Percentiles rank a stretch among this genome's conserved stretches.
Evolutionary conservation across 805 yeast genomes (phyloP).

Genomic region (Sungouiella blattae): DNA sequence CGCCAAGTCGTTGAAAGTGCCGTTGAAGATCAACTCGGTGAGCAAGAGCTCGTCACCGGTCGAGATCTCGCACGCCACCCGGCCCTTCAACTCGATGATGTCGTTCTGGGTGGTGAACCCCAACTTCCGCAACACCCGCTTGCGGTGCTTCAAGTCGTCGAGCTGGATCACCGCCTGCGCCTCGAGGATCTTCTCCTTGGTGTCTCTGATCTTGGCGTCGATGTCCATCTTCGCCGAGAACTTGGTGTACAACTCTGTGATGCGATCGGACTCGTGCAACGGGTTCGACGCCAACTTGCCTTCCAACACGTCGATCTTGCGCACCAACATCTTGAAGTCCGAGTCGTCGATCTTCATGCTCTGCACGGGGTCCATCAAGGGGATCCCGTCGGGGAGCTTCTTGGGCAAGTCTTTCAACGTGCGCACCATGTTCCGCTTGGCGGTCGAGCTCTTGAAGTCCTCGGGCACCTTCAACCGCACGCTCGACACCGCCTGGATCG

Average conservation of each 20-base stretch:
- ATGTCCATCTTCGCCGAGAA: slow-evolving; percentile 65
- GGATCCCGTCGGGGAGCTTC: slow-evolving; percentile 87
- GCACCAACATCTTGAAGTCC: slow-evolving; percentile 65
- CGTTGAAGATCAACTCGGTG: slow-evolving; percentile 92
- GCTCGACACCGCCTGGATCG: slow-evolving; percentile 72
- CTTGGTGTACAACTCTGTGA: slow-evolving; percentile 59
- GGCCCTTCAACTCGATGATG: slow-evolving; percentile 91
- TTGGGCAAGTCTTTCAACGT: slow-evolving; percentile 76
- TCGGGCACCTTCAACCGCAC: slow-evolving; percentile 81
- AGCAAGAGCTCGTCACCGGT: slow-evolving; percentile 83
- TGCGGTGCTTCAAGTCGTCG: slow-evolving; percentile 90
- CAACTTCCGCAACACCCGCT: slow-evolving; percentile 85
- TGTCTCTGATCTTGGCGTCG: slow-evolving; percentile 51
- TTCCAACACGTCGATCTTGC: slow-evolving; percentile 81
- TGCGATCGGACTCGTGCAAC: slow-evolving; percentile 55
- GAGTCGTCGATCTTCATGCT: slow-evolving; percentile 90
- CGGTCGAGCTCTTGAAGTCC: slow-evolving; percentile 53
- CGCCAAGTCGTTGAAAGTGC: slow-evolving; percentile 83
- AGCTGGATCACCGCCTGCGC: slow-evolving; percentile 91
- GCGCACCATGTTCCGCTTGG: slow-evolving; percentile 61
- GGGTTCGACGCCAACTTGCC: slow-evolving; percentile 70
- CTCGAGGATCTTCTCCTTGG: slow-evolving; percentile 66
- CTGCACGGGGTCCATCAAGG: slow-evolving; percentile 84
- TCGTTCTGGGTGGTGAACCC: slow-evolving; percentile 87
- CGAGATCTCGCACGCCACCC: slow-evolving; percentile 95